Evolutionary conservation across 78 protist genomes (phyloP), one percentile per base, ranked within the genome.

Genomic region (Isochrysis galbana): DNA sequence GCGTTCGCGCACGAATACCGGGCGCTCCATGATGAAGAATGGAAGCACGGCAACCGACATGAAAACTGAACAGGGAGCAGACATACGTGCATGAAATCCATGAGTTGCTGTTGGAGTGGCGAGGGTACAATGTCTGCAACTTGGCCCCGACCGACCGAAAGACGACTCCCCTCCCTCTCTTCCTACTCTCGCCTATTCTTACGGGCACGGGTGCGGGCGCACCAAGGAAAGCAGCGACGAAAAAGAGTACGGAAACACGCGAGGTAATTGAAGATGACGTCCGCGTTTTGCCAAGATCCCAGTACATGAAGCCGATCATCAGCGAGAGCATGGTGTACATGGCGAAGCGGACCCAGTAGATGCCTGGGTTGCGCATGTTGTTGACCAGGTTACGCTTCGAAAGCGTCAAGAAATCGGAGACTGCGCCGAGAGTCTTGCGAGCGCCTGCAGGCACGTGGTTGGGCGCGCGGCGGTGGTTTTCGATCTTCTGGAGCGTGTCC

Each of bases 11-110:
- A 69, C 26, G 39, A 69, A 69, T 21, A 17, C 1, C 38, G 34
- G 14, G 78, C 78, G 78, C 78, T 69, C 38, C 29, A 69, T 69
- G 26, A 69, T 69, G 78, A 69, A 69, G 78, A 69, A 69, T n/a
- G 78, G 78, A 14, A 69, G 78, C 38, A 69, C 78, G 29, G 78
- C 78, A 39, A 69, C 78, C 10, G 78, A 69, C 78, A 69, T 69
- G 78, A 69, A 69, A 39, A 69, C 78, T n/a, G n/a, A n/a, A n/a
- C n/a, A n/a, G n/a, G n/a, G n/a, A n/a, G n/a, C n/a, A n/a, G n/a
- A n/a, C n/a, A n/a, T n/a, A n/a, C n/a, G n/a, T n/a, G n/a, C n/a
- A n/a, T n/a, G n/a, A n/a, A n/a, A n/a, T n/a, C n/a, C n/a, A n/a
- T n/a, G n/a, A n/a, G n/a, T n/a, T n/a, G n/a, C n/a, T n/a, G n/a